These are phyloP conservation scores for Aegilops tauschii DNA, from an alignment of 176 grass and related monocot species.

Conservation along the genomic window DNA sequence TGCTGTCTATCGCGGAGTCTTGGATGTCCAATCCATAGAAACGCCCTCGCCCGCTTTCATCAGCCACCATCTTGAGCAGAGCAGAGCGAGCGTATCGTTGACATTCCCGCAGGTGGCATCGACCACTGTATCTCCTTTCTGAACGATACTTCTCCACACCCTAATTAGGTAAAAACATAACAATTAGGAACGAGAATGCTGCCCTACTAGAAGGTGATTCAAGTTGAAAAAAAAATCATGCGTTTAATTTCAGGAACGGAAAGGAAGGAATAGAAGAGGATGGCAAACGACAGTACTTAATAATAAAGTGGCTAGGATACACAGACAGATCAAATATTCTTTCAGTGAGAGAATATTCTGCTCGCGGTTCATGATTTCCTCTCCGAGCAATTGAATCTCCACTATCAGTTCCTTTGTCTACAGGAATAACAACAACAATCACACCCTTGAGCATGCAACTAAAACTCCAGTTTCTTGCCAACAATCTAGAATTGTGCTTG, in stretches of 20 bases:
- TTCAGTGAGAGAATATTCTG: no score
- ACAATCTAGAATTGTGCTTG: no score
- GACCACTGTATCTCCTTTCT: slow-evolving; percentile 71
- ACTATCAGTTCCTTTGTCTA: no score
- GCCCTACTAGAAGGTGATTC: neutral
- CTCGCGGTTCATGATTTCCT: no score
- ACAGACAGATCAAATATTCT: no score
- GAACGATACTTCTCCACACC: slow-evolving; percentile 79
- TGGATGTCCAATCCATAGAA: slow-evolving; percentile 96
- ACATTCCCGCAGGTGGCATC: slow-evolving; percentile 96
- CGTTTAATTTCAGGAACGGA: neutral
- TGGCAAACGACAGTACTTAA: no score
- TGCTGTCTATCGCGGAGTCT: slow-evolving; percentile 62
- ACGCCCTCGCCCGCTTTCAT: slow-evolving; percentile 44
- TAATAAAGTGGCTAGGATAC: no score
- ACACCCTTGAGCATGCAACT: no score
- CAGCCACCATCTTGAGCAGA: slow-evolving; percentile 73
- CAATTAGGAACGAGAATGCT: neutral
- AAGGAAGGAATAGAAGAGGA: neutral
- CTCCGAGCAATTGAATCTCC: no score
- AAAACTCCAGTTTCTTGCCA: no score
- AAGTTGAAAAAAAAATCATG: neutral
- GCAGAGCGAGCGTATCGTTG: slow-evolving; percentile 53
- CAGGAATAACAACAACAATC: no score
- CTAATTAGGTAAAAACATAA: neutral